Conservation (phyloP, 2,329 filamentous ascomycete species). For the Pseudocercospora macadamiae region DNA sequence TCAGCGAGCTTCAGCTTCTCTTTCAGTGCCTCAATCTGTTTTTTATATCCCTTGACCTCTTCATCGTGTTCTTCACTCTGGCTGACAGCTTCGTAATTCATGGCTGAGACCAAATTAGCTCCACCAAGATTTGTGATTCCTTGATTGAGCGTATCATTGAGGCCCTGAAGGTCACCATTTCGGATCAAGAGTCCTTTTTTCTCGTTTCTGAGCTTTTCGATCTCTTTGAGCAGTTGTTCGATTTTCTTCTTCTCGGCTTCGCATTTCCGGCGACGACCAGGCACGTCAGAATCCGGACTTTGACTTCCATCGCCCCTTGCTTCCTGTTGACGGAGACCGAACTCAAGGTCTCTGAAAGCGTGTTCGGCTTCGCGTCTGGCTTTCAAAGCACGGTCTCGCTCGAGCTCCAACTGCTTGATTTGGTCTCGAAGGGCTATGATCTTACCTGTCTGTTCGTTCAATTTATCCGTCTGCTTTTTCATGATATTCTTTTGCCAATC, state of each 20-base stretch:
- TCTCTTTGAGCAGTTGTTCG: neutral
- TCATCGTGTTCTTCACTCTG: neutral
- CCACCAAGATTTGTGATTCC: too few species aligned
- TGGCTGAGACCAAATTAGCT: neutral
- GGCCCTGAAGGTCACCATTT: neutral
- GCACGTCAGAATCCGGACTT: neutral
- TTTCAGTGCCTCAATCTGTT: neutral
- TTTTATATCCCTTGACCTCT: neutral
- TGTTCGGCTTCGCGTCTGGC: neutral
- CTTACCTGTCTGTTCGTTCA: neutral
- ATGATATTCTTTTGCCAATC: neutral
- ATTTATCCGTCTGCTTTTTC: too few species aligned
- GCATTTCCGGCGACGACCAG: neutral
- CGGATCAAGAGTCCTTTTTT: neutral
- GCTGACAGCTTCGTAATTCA: slow-evolving; percentile 9
- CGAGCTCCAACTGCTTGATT: neutral
- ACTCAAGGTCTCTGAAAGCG: neutral
- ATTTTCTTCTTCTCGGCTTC: neutral
- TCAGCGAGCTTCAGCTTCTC: neutral
- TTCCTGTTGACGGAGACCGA: too few species aligned
- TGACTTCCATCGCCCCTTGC: too few species aligned
- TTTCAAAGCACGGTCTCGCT: neutral
- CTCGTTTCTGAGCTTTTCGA: neutral
- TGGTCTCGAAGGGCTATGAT: neutral
- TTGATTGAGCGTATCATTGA: neutral